phyloP scores from a whole-genome alignment of 495 filamentous ascomycete species.

The Halenospora varia region DNA sequence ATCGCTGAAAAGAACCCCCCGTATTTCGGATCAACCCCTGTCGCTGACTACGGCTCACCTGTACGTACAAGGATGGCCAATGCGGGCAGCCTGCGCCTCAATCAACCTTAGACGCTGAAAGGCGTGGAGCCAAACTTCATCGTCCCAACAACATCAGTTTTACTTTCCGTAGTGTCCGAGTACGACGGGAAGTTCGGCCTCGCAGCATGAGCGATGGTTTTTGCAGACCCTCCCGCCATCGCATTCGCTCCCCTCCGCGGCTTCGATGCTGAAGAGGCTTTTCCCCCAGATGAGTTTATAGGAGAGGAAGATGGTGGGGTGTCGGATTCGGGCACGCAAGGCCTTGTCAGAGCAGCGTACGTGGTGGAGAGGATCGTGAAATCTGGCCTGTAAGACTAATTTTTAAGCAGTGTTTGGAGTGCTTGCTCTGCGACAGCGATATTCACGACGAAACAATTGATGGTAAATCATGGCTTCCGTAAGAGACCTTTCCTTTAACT shows the following conservation, averaged over 20 bases:
- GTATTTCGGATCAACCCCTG: no score
- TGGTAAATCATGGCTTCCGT: conserved; percentile 9
- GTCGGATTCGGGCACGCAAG: neutral
- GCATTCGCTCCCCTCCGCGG: neutral
- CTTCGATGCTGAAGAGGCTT: neutral
- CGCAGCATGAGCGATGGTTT: neutral
- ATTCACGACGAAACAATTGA: conserved; percentile 9
- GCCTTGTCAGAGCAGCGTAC: neutral
- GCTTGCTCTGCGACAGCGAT: conserved; percentile 7
- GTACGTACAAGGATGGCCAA: no score
- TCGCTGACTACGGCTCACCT: no score
- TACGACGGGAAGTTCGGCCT: neutral
- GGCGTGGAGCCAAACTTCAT: no score
- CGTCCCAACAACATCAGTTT: no score
- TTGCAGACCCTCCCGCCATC: neutral
- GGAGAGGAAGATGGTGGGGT: neutral
- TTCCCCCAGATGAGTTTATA: neutral
- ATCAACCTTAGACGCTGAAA: no score
- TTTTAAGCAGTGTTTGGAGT: neutral
- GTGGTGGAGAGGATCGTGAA: neutral
- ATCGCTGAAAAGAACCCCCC: no score
- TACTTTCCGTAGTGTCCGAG: no score
- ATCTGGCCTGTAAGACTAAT: neutral
- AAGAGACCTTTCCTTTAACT: neutral
- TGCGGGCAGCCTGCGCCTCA: no score